phyloP scores from a whole-genome alignment of 1,284 basidiomycete genomes.

The Rhodotorula sp. region DNA sequence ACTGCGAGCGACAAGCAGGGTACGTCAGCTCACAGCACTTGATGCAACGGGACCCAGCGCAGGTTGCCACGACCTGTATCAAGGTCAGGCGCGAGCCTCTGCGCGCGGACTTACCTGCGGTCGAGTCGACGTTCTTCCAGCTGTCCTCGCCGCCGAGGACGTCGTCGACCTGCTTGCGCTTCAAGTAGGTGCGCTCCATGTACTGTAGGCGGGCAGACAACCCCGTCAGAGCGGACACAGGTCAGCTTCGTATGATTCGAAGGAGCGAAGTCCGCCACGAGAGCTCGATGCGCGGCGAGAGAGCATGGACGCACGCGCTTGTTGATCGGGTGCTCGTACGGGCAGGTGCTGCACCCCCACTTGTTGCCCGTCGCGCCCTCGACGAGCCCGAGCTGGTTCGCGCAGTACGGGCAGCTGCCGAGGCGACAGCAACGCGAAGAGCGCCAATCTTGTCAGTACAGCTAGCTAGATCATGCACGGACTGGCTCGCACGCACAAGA shows the following conservation, averaged over 20 bases:
- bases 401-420: constrained; percentile 78
- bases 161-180: constrained; percentile 86
- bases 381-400: constrained; percentile 80
- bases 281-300: not conserved
- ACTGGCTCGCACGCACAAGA: not conserved
- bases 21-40: not conserved
- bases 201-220: constrained; percentile 64
- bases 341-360: constrained; percentile 92
- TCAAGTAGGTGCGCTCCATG: constrained; percentile 73
- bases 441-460: not conserved
- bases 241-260: too few species aligned
- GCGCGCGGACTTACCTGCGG: constrained; percentile 61
- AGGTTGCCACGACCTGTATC: not conserved
- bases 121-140: constrained; percentile 94
- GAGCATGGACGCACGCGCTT: constrained; percentile 47
- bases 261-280: not conserved
- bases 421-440: not conserved
- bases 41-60: not conserved
- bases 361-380: constrained; percentile 68
- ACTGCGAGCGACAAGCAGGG: constrained; percentile 55
- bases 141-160: constrained; percentile 89
- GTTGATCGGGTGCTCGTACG: constrained; percentile 88
- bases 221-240: not conserved
- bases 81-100: not conserved
- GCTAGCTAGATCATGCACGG: too few species aligned